A percentile compares a stretch with the other conserved stretches of the same genome.
Conservation (phyloP, 768 basidiomycete genomes). For the Termitomyces sp. region DNA sequence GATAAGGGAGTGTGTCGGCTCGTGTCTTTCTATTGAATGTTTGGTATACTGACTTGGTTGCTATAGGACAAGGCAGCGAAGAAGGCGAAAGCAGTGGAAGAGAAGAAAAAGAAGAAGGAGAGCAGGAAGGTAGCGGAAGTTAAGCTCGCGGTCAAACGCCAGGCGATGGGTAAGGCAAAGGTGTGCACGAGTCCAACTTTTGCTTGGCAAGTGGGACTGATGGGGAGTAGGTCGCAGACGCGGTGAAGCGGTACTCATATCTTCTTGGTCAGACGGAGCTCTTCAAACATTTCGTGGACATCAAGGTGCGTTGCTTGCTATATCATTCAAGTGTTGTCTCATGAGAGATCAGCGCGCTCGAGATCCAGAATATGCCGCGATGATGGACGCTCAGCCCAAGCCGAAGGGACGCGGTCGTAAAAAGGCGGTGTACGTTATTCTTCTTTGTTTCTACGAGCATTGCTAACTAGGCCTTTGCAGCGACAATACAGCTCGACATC, state of each 20-base stretch:
- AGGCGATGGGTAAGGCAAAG: conserved; percentile 88
- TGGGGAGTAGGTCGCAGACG: conserved; percentile 67
- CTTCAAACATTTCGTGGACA: conserved; percentile 97
- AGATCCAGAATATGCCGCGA: conserved; percentile 88
- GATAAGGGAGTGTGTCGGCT: conserved; percentile 26
- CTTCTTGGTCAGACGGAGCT: conserved; percentile 97
- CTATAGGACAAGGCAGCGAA: conserved; percentile 3
- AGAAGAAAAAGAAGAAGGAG: conserved; percentile 30
- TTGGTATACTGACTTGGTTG: not conserved
- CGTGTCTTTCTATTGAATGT: conserved; percentile 8
- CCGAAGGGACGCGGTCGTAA: conserved; percentile 82
- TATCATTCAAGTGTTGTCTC: not conserved
- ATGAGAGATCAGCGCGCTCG: conserved; percentile 56
- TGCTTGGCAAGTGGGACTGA: conserved; percentile 7
- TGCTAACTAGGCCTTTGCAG: conserved; percentile 27
- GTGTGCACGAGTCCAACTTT: conserved; percentile 27
- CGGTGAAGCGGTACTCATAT: conserved; percentile 95
- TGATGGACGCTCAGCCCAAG: conserved; percentile 84
- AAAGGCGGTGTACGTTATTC: conserved; percentile 59
- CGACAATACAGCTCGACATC: conserved; percentile 74
- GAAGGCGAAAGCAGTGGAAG: conserved; percentile 8
- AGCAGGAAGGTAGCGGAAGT: conserved; percentile 64
- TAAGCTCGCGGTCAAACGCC: conserved; percentile 61
- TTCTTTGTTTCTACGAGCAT: not conserved
- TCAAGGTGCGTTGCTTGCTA: conserved; percentile 54